These are phyloP conservation scores for Myxozyma geophila DNA, from an alignment of 805 yeast species.

Conservation along the genomic window DNA sequence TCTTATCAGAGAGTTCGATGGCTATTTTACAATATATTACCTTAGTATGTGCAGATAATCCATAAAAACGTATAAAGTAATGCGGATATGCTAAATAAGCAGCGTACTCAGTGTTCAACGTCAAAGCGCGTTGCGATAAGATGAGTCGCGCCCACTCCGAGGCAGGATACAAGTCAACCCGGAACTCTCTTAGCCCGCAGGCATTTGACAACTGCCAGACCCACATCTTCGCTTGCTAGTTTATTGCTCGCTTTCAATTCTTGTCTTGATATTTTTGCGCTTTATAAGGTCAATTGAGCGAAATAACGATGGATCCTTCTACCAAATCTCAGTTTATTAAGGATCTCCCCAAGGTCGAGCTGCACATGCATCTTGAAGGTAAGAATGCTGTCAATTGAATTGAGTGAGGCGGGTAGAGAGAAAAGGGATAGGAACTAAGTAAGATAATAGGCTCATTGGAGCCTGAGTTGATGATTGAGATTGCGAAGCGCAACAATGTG, in stretches of 20 bases:
- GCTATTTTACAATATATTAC: too few species aligned
- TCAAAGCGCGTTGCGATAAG: constrained; percentile 8
- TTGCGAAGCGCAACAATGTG: constrained; percentile 69
- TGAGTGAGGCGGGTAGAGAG: not conserved
- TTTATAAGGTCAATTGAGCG: too few species aligned
- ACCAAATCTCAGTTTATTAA: constrained; percentile 52
- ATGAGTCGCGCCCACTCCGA: constrained; percentile 6
- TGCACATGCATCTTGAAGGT: constrained; percentile 84
- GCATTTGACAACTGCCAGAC: too few species aligned
- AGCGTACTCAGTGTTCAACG: not conserved
- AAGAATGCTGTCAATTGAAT: constrained; percentile 37
- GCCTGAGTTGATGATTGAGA: constrained; percentile 70
- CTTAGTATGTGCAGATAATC: too few species aligned
- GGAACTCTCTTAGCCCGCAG: not conserved
- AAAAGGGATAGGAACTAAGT: not conserved
- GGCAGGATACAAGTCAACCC: constrained; percentile 6
- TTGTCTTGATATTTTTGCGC: too few species aligned
- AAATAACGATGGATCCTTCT: constrained; percentile 24
- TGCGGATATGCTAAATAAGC: not conserved
- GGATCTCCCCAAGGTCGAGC: constrained; percentile 85
- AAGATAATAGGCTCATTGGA: constrained; percentile 53
- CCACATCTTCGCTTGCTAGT: not conserved
- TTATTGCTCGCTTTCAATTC: not conserved
- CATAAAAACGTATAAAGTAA: too few species aligned
- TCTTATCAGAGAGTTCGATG: too few species aligned